phyloP scores from a whole-genome alignment of 208 protist genomes.

The Histomonas meleagridis region DNA sequence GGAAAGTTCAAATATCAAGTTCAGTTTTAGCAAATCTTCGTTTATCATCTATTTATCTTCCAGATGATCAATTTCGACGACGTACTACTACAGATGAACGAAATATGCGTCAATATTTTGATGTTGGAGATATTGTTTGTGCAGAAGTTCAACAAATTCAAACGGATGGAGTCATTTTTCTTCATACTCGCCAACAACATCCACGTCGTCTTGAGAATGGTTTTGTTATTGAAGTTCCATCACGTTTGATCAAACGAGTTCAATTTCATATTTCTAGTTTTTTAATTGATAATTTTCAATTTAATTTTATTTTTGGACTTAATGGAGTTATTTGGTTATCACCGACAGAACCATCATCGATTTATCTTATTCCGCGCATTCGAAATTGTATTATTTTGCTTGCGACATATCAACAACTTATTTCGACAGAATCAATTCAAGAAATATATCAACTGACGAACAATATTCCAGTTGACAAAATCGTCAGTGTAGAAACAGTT shows the following conservation, averaged over 20 bases:
- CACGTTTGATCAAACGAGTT: neutral
- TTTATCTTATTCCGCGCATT: neutral
- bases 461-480: neutral
- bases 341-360: neutral
- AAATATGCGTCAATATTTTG: slow-evolving; percentile 35
- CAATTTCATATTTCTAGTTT: neutral
- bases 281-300: neutral
- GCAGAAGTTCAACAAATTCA: slow-evolving; percentile 24
- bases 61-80: neutral
- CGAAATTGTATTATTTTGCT: neutral
- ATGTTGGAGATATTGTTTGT: slow-evolving; percentile 25
- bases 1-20: neutral
- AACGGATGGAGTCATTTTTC: neutral
- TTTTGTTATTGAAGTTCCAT: neutral
- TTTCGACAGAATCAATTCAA: neutral
- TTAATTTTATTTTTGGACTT: slow-evolving; percentile 13
- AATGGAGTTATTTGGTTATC: slow-evolving; percentile 8
- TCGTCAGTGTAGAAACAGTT: neutral
- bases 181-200: slow-evolving; percentile 23
- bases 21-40: neutral
- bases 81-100: slow-evolving; percentile 24
- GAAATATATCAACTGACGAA: neutral
- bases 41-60: slow-evolving; percentile 8
- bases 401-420: neutral
- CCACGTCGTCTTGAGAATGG: neutral